These are phyloP conservation scores for Podaxis mareebaensis DNA, from an alignment of 768 basidiomycete genomes.

Conservation along the genomic window DNA sequence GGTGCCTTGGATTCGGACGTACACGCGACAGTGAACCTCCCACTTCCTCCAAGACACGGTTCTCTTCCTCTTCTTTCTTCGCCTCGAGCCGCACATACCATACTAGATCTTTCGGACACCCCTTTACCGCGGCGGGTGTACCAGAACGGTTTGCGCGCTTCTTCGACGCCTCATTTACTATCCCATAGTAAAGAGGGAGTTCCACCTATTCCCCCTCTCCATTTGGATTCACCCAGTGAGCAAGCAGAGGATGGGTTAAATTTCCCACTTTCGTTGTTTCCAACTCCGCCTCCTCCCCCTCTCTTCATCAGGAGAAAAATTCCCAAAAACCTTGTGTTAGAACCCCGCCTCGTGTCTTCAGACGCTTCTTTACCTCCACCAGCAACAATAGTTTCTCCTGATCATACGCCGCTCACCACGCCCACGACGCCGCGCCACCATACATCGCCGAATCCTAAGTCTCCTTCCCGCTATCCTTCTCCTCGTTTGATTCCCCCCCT, in stretches of 20 bases:
- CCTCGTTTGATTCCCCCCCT: slow-evolving; percentile 29
- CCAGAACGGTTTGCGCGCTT: neutral
- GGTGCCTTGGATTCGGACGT: neutral
- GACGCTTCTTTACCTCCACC: slow-evolving; percentile 29
- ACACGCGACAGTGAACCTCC: slow-evolving; percentile 4
- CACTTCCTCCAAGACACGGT: neutral
- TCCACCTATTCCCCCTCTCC: slow-evolving; percentile 8
- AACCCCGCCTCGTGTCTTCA: slow-evolving; percentile 17
- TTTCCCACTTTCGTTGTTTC: slow-evolving; percentile 35
- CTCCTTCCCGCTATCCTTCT: slow-evolving; percentile 24
- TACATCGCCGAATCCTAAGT: slow-evolving; percentile 6
- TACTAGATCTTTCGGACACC: slow-evolving; percentile 5
- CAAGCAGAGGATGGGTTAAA: slow-evolving; percentile 15
- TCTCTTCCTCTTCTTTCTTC: slow-evolving; percentile 2
- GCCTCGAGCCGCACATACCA: neutral
- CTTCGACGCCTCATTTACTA: slow-evolving; percentile 20
- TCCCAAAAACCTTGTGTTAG: slow-evolving; percentile 41
- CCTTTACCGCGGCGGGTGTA: slow-evolving; percentile 1
- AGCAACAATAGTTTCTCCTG: slow-evolving; percentile 37
- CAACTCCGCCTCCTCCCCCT: slow-evolving; percentile 43
- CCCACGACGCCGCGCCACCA: slow-evolving; percentile 35
- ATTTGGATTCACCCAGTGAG: neutral
- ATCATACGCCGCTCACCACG: slow-evolving; percentile 45
- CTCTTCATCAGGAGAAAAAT: slow-evolving; percentile 36
- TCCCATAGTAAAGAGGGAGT: slow-evolving; percentile 6